Base-by-base conservation (phyloP, 2,329 filamentous ascomycete species). In the Fusarium lateritium region DNA sequence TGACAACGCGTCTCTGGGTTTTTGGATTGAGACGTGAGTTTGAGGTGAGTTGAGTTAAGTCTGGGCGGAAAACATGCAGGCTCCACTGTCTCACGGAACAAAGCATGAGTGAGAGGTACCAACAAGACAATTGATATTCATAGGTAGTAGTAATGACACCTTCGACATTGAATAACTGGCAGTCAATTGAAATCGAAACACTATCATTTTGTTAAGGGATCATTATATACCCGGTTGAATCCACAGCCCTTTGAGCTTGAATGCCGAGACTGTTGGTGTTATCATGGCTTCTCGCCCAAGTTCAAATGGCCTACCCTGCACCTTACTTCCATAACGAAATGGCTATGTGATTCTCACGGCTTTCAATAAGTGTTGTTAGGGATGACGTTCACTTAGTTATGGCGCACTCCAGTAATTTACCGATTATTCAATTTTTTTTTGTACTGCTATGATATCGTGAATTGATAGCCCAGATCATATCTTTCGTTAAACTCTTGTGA, bases 71-170 rank as follows among this genome's bases (percentile, higher is more conserved):
- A 71, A 58, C 44, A 54, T 42, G 40, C 42, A 45, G 64, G 72
- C 65, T 74, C 72, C 71, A 74, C 72, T 53, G 39, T 54, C 43
- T 43, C 9, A 19, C 11, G 26, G 55, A 50, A 36, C 21, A 24
- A 44, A 49, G 22, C 19, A 40, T 22, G 22, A 46, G 6, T 21
- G n/a, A 40, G 14, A 21, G 15, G 15, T n/a, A 7, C 4, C 17
- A 15, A 40, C 49, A 14, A 8, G 14, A 5, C 31, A 9, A 17
- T 19, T 24, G 14, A n/a, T 2, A 10, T n/a, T 7, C 2, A 15
- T n/a, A n/a, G n/a, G n/a, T n/a, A n/a, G n/a, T 11, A 11, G 9
- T 10, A 31, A 49, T 9, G 21, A 22, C 19, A 4, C n/a, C n/a
- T 34, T 17, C 14, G 6, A 15, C 2, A 14, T 14, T 9, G n/a